These are phyloP conservation scores for Brettanomyces custersianus DNA, from an alignment of 805 yeast genomes.

Conservation along the genomic window DNA sequence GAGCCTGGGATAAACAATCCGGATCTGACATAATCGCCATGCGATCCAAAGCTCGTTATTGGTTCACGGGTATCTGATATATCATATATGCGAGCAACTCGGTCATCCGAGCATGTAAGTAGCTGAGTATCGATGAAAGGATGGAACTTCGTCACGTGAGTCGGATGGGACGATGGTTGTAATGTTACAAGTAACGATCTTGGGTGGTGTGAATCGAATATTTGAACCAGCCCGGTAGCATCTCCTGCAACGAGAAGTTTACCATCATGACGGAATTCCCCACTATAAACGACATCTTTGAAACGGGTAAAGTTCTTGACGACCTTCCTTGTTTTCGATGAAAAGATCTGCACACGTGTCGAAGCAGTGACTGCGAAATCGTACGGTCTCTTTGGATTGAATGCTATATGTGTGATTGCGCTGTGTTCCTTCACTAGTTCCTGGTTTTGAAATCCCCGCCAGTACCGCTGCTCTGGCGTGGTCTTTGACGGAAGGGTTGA, in stretches of 20 bases:
- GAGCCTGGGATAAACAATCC: constrained; percentile 63
- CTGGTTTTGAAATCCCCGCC: constrained; percentile 81
- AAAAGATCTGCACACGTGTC: constrained; percentile 84
- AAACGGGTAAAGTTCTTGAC: constrained; percentile 78
- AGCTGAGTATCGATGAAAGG: constrained; percentile 65
- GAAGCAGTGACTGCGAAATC: constrained; percentile 92
- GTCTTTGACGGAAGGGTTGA: constrained; percentile 77
- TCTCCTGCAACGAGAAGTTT: constrained; percentile 89
- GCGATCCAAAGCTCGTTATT: constrained; percentile 56
- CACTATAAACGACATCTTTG: constrained; percentile 86
- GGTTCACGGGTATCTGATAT: constrained; percentile 74
- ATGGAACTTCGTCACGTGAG: constrained; percentile 90
- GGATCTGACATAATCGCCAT: constrained; percentile 81
- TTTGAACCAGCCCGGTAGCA: constrained; percentile 86
- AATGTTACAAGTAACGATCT: constrained; percentile 72
- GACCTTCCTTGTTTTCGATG: constrained; percentile 91
- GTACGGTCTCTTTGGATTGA: constrained; percentile 78
- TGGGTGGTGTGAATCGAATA: constrained; percentile 72
- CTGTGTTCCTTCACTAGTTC: constrained; percentile 90
- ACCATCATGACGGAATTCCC: constrained; percentile 88
- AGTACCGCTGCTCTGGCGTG: constrained; percentile 88
- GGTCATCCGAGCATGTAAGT: constrained; percentile 86
- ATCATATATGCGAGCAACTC: constrained; percentile 81
- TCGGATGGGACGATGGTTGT: constrained; percentile 78
- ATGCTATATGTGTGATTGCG: constrained; percentile 79